phyloP scores from a whole-genome alignment of 2,329 filamentous ascomycete genomes.

The Scedosporium boydii region DNA sequence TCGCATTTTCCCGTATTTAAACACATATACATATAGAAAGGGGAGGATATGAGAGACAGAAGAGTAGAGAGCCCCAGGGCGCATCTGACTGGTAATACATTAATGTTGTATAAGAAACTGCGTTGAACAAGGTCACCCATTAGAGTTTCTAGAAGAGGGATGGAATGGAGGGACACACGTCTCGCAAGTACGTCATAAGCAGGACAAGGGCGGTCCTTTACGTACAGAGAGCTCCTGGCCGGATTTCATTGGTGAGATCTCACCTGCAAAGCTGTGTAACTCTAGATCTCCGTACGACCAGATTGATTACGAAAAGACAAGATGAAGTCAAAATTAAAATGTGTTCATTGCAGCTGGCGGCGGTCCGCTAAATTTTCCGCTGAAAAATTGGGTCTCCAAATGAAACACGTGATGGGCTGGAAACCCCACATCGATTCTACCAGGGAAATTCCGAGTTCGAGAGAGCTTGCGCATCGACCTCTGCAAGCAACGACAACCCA shows the following conservation, averaged over 20 bases:
- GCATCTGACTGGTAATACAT: too few species aligned
- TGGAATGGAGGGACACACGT: too few species aligned
- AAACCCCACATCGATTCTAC: background rate
- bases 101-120: too few species aligned
- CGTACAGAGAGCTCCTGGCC: too few species aligned
- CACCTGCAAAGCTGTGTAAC: background rate
- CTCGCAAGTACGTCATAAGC: too few species aligned
- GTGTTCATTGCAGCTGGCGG: background rate
- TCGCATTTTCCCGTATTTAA: background rate
- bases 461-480: background rate
- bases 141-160: background rate
- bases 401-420: background rate
- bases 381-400: background rate
- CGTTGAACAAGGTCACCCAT: too few species aligned
- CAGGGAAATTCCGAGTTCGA: background rate
- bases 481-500: background rate
- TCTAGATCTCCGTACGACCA: background rate
- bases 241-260: background rate
- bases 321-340: too few species aligned
- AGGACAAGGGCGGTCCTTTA: too few species aligned
- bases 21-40: background rate
- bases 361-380: background rate
- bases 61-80: background rate
- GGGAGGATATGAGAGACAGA: background rate
- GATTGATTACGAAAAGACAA: background rate